Evolutionary conservation across 2,329 filamentous ascomycete species (phyloP).

Genomic region (Penicillium sp.): DNA sequence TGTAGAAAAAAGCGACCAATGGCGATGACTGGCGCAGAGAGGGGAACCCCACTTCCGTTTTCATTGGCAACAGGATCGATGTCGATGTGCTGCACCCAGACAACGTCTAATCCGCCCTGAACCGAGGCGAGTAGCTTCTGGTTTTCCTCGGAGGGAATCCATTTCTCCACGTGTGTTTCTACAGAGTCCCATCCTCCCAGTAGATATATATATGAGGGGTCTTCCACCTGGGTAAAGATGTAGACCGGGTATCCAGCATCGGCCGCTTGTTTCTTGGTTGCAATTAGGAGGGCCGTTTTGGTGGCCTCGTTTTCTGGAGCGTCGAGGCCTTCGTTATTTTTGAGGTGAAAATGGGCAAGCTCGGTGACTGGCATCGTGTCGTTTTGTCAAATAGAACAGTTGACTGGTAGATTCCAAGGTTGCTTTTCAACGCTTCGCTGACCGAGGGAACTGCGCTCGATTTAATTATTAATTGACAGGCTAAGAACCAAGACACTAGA

Average conservation of each 20-base stretch:
- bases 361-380: constrained; percentile 34
- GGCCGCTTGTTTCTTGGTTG: constrained; percentile 34
- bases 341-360: constrained; percentile 41
- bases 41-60: constrained; percentile 15
- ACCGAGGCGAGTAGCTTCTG: constrained; percentile 36
- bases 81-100: constrained; percentile 44
- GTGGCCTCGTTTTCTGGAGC: constrained; percentile 20
- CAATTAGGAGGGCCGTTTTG: constrained; percentile 30
- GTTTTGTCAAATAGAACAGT: too few relatives aligned
- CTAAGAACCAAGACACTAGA: too few relatives aligned
- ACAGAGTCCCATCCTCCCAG: constrained; percentile 46
- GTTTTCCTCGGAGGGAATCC: constrained; percentile 42
- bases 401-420: too few relatives aligned
- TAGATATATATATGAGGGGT: constrained; percentile 41
- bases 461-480: too few relatives aligned
- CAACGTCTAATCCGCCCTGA: constrained; percentile 35
- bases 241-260: constrained; percentile 36
- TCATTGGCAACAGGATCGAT: constrained; percentile 23
- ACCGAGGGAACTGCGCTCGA: too few relatives aligned
- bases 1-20: constrained; percentile 34
- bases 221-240: constrained; percentile 43
- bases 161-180: constrained; percentile 38
- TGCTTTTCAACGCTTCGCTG: too few relatives aligned
- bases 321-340: constrained; percentile 18
- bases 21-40: constrained; percentile 27